Evolutionary conservation across 2,329 filamentous ascomycete genomes (phyloP), one percentile per base, ranked within the genome.

Genomic region (Colletotrichum simmondsii): DNA sequence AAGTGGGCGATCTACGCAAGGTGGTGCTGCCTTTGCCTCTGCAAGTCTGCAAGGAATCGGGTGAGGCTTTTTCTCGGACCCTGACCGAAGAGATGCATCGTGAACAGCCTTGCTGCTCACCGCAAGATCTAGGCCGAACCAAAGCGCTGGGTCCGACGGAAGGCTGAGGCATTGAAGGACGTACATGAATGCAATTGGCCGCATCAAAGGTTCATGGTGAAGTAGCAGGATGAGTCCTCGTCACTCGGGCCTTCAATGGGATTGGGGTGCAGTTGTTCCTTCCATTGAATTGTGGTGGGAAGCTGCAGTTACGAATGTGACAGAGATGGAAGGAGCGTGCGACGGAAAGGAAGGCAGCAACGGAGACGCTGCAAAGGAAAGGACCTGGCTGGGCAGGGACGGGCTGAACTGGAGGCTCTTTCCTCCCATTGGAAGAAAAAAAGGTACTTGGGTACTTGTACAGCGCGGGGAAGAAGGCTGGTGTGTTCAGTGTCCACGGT

Each of bases 401-500:
- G 61, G 53, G 26, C 67, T 70, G 54, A 56, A 22, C 24, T 35
- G 60, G 19, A 19, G n/a, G 42, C 56, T 58, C 62, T 52, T 66
- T 60, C 62, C 59, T 37, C 14, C 62, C 28, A 46, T 56, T 32
- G 42, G 46, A 59, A 56, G 42, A 37, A 26, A 56, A 46, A 61
- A 68, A 61, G 35, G 68, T 68, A 67, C 64, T 16, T 32, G 32
- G 42, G 49, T 71, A 67, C 68, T 61, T 71, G 35, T 49, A 8
- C 64, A 71, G 73, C 73, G 73, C 73, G 73, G 73, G 73, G 73
- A 75, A 74, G 42, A 49, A 73, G 67, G 68, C 66, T 65, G 37
- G 60, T 49, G 16, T 49, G 42, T 53, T 57, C 58, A 63, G 54
- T 49, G 46, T 52, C 49, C 65, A 52, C 53, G 71, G 66, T 71